These are phyloP conservation scores for Penicillium sp. DNA, from an alignment of 2,329 filamentous ascomycete species.

Conservation along the genomic window DNA sequence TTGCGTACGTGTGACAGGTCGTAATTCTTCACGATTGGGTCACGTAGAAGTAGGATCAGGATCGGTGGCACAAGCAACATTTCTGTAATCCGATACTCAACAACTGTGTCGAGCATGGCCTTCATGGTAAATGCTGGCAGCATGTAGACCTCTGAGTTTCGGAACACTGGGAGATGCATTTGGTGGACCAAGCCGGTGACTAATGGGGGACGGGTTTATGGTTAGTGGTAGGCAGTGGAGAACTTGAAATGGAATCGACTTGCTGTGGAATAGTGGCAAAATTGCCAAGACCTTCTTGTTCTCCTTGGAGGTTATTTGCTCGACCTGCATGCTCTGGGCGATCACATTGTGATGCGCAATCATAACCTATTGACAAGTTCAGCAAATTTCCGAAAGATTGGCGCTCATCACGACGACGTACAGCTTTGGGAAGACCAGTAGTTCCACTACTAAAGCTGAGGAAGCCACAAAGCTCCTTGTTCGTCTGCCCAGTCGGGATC, in stretches of 20 bases:
- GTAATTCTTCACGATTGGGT: constrained; percentile 48
- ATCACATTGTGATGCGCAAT: constrained; percentile 58
- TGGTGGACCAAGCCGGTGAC: constrained; percentile 62
- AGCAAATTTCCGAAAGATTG: neutral
- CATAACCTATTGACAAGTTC: constrained; percentile 44
- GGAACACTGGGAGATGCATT: constrained; percentile 4
- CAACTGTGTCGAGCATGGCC: constrained; percentile 14
- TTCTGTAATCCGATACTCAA: neutral
- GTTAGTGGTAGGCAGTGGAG: neutral
- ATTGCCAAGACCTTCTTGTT: constrained; percentile 58
- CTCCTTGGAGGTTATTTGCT: constrained; percentile 53
- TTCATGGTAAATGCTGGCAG: constrained; percentile 62
- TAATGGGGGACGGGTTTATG: neutral
- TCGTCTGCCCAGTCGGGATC: constrained; percentile 55
- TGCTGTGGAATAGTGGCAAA: constrained; percentile 61
- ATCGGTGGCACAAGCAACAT: constrained; percentile 3
- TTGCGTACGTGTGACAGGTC: constrained; percentile 58
- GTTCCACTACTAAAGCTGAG: constrained; percentile 54
- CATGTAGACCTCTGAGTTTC: constrained; percentile 4
- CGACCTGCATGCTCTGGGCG: constrained; percentile 62
- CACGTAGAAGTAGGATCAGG: constrained; percentile 61
- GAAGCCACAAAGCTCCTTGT: constrained; percentile 58
- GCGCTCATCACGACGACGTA: constrained; percentile 3
- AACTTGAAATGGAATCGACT: neutral
- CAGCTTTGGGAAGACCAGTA: constrained; percentile 53